Percentiles rank a stretch among this genome's conserved stretches.
phyloP scores from a whole-genome alignment of 768 basidiomycete genomes.

The Exidia glandulosa region DNA sequence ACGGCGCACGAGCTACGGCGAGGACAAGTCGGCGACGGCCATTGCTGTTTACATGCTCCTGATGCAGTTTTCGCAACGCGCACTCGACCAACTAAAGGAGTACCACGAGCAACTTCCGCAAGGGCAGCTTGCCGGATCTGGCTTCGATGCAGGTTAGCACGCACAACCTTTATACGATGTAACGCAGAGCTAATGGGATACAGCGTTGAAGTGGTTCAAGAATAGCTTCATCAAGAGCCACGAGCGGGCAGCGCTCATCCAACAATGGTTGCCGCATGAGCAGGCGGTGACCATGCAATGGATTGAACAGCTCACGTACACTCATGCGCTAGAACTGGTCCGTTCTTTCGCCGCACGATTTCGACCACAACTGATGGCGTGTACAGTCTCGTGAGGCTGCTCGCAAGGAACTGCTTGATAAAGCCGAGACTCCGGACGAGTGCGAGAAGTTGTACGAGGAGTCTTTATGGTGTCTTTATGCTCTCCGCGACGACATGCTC shows the following conservation, averaged over 20 bases:
- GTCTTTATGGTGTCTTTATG: slow-evolving; percentile 87
- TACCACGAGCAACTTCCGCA: slow-evolving; percentile 75
- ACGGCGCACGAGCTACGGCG: slow-evolving; percentile 27
- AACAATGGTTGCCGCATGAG: slow-evolving; percentile 70
- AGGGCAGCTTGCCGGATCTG: slow-evolving; percentile 61
- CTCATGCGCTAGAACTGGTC: slow-evolving; percentile 79
- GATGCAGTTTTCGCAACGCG: slow-evolving; percentile 88
- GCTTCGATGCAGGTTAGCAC: slow-evolving; percentile 64
- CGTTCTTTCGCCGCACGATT: slow-evolving; percentile 18
- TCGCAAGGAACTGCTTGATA: slow-evolving; percentile 77
- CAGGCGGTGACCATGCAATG: slow-evolving; percentile 75
- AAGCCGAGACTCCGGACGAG: slow-evolving; percentile 61
- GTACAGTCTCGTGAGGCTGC: slow-evolving; percentile 84
- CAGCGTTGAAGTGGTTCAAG: slow-evolving; percentile 84
- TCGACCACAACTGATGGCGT: background rate
- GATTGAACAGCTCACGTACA: slow-evolving; percentile 87
- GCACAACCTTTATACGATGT: background rate
- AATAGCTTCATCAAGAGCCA: slow-evolving; percentile 90
- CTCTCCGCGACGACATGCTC: slow-evolving; percentile 78
- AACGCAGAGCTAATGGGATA: background rate
- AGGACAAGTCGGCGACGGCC: slow-evolving; percentile 74
- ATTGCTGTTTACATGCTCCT: slow-evolving; percentile 84
- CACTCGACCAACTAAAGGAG: slow-evolving; percentile 71
- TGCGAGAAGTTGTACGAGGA: slow-evolving; percentile 94
- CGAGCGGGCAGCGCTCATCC: slow-evolving; percentile 79